These are phyloP conservation scores for Prunus kanzakura DNA, from an alignment of 306 rosid genomes.

Conservation along the genomic window DNA sequence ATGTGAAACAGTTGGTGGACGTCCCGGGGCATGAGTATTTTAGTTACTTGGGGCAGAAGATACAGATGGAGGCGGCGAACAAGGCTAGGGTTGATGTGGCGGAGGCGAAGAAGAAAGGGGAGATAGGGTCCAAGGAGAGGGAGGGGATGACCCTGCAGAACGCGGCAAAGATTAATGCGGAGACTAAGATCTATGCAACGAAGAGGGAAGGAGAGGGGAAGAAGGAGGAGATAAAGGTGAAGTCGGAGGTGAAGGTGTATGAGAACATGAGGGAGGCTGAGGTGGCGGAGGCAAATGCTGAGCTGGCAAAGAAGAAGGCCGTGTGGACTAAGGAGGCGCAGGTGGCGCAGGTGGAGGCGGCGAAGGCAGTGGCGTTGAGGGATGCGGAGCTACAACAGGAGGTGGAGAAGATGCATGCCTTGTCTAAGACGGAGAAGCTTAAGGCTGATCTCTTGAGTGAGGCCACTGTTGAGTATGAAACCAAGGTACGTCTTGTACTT, in stretches of 20 bases:
- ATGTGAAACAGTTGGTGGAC: constrained; percentile 54
- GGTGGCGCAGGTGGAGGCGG: constrained; percentile 20
- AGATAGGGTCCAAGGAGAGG: constrained; percentile 27
- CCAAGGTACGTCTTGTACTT: not conserved
- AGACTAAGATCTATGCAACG: constrained; percentile 23
- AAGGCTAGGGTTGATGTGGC: constrained; percentile 45
- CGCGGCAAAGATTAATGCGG: constrained; percentile 25
- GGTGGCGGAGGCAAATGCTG: constrained; percentile 24
- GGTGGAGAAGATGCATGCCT: constrained; percentile 28
- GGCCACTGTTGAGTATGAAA: constrained; percentile 9
- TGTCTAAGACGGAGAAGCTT: not conserved
- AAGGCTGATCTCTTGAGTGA: not conserved
- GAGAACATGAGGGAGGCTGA: constrained; percentile 31
- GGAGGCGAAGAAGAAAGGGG: constrained; percentile 29
- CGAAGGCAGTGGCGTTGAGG: constrained; percentile 13
- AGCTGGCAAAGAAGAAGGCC: constrained; percentile 21
- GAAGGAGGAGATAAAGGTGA: constrained; percentile 31
- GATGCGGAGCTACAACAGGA: constrained; percentile 28
- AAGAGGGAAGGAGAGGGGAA: constrained; percentile 29
- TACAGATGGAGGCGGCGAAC: constrained; percentile 55
- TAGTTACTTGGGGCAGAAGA: constrained; percentile 54
- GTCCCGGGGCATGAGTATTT: constrained; percentile 51
- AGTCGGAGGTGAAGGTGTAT: constrained; percentile 23
- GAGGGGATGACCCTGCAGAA: constrained; percentile 18
- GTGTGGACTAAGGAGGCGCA: constrained; percentile 15